Evolutionary conservation across 2,329 filamentous ascomycete species (phyloP).

Genomic region (Phaeosphaeriaceae sp.): DNA sequence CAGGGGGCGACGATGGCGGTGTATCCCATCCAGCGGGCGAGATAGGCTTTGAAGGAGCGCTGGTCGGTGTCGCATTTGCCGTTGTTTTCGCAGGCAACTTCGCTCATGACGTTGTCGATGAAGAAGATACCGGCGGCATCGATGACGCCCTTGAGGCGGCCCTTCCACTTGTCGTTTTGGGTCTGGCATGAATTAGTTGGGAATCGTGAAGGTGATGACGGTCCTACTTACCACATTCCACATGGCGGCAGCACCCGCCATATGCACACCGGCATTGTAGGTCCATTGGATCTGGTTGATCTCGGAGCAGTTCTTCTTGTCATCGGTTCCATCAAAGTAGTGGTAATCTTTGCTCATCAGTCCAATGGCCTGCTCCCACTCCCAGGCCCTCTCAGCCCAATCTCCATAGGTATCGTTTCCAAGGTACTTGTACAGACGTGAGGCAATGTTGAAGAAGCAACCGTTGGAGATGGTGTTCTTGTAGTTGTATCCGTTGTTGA

Average conservation of each 20-base stretch:
- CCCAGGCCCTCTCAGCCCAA: slow-evolving; percentile 71
- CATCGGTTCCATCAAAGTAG: slow-evolving; percentile 55
- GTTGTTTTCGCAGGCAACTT: slow-evolving; percentile 55
- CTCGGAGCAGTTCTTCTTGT: slow-evolving; percentile 52
- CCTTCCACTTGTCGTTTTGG: slow-evolving; percentile 41
- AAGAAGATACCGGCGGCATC: slow-evolving; percentile 53
- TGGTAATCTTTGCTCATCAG: slow-evolving; percentile 57
- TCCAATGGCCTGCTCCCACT: slow-evolving; percentile 57
- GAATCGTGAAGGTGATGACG: background rate
- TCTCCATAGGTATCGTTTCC: slow-evolving; percentile 61
- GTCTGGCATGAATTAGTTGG: slow-evolving; percentile 29
- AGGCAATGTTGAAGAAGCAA: slow-evolving; percentile 80
- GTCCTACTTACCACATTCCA: slow-evolving; percentile 53
- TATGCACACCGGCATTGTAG: slow-evolving; percentile 55
- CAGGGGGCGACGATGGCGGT: slow-evolving; percentile 50
- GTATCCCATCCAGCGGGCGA: slow-evolving; percentile 52
- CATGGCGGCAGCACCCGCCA: slow-evolving; percentile 56
- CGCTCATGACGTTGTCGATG: slow-evolving; percentile 53
- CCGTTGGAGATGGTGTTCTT: slow-evolving; percentile 84
- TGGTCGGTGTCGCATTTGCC: slow-evolving; percentile 57
- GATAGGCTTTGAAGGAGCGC: slow-evolving; percentile 55
- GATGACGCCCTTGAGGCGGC: slow-evolving; percentile 42
- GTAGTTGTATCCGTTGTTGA: slow-evolving; percentile 79
- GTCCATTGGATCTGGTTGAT: slow-evolving; percentile 55
- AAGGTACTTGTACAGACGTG: slow-evolving; percentile 73